Base-by-base conservation (phyloP, 2,329 filamentous ascomycete genomes). In the Phialophora expanda region DNA sequence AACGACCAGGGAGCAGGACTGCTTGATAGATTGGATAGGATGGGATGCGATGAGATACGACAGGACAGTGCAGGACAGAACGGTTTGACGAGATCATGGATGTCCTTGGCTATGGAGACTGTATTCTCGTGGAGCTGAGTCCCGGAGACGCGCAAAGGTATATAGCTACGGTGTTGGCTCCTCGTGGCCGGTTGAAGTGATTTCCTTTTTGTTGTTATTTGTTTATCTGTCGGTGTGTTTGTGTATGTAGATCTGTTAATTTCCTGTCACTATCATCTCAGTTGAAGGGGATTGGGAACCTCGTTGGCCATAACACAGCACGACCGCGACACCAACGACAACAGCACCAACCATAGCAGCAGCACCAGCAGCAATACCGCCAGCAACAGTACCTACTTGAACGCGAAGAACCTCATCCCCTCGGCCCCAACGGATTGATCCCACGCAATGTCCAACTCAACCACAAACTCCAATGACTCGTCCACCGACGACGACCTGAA, bases 401-500 rank as follows among this genome's bases (percentile, higher is more conserved):
- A 24, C 24, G 24, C 24, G 4, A 14, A 14, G 11, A 2, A 9
- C 46, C 46, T 50, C 3, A 51, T 26, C 8, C 48, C 5, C 14
- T 34, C 32, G 8, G 17, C 6, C 2, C 1, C 48, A 26, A 51
- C 41, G 8, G 32, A 2, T 34, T 8, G 1, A 32, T 58, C n/a
- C n/a, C 3, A 11, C 22, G 11, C 6, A 28, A 34, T 34, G 5
- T 60, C 48, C 28, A 38, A 50, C n/a, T 9, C n/a, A 26, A 51
- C 34, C 20, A 14, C 55, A 24, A 26, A 28, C 41, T 41, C 55
- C 55, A 38, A 34, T 22, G 38, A 44, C 38, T 17, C 11, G 8
- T 28, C 38, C 34, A n/a, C 50, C 30, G 44, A 57, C 41, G 62
- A 65, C 53, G 62, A 65, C 46, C 44, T 62, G 17, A 59, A 67